Percentiles rank a stretch among this genome's conserved stretches.
These are phyloP conservation scores for Pneumocystis sp. DNA, from an alignment of 1,139 yeast species.

Conservation along the genomic window DNA sequence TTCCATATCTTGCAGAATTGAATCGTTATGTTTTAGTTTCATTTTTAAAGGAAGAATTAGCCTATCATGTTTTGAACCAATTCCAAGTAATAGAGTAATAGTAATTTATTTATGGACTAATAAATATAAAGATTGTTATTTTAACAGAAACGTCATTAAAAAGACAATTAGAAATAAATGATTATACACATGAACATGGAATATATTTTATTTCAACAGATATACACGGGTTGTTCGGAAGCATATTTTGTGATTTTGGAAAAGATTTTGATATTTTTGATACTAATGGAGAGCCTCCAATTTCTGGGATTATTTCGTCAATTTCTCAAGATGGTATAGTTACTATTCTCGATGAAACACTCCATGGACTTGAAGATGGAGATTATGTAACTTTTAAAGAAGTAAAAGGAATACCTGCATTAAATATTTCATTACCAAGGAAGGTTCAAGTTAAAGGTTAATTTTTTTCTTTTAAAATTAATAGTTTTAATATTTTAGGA, in stretches of 20 bases:
- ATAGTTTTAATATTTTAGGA: conserved; percentile 29
- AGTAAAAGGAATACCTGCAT: conserved; percentile 48
- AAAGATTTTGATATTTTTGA: conserved; percentile 64
- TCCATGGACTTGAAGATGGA: conserved; percentile 92
- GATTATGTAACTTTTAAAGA: conserved; percentile 80
- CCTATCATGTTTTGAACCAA: conserved; percentile 33
- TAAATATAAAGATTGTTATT: conserved; percentile 36
- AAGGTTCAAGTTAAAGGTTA: conserved; percentile 47
- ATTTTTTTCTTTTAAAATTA: conserved; percentile 17
- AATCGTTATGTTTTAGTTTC: conserved; percentile 81
- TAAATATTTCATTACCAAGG: conserved; percentile 40
- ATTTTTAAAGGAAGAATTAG: conserved; percentile 37
- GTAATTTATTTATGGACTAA: not conserved
- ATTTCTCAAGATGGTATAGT: conserved; percentile 84
- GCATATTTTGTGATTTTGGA: conserved; percentile 83
- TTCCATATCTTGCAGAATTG: conserved; percentile 56
- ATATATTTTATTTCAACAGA: conserved; percentile 74
- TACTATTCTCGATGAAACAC: conserved; percentile 75
- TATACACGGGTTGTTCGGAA: conserved; percentile 77
- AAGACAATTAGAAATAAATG: conserved; percentile 61
- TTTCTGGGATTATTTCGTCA: conserved; percentile 54
- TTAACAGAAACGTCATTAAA: conserved; percentile 64
- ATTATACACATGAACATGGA: conserved; percentile 53
- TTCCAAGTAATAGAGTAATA: conserved; percentile 35
- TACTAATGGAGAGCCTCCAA: conserved; percentile 85